A percentile compares a stretch with the other conserved stretches of the same genome.
phyloP scores from a whole-genome alignment of 2,329 filamentous ascomycete genomes.

The Parastagonospora avenae region DNA sequence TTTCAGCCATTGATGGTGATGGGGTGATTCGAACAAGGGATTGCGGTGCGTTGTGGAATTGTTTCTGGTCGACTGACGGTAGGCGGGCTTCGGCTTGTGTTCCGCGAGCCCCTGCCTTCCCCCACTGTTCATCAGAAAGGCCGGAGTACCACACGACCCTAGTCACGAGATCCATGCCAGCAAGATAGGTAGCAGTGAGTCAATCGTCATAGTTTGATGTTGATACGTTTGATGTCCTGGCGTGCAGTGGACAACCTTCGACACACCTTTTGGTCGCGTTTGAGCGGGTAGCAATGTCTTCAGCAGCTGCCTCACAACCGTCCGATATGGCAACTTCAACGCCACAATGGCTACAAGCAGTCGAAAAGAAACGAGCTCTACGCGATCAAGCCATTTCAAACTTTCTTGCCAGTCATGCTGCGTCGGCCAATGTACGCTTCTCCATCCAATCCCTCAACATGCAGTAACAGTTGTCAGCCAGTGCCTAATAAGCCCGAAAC shows the following conservation, averaged over 20 bases:
- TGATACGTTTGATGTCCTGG: not conserved
- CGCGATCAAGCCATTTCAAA: conserved; percentile 33
- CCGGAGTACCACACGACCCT: no score
- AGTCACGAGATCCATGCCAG: no score
- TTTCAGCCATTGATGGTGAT: conserved; percentile 16
- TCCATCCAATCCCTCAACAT: not conserved
- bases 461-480: conserved; percentile 18
- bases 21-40: conserved; percentile 31
- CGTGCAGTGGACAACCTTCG: no score
- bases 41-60: conserved; percentile 10
- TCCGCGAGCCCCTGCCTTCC: conserved; percentile 12
- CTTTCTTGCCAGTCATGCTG: conserved; percentile 16
- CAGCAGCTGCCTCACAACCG: no score
- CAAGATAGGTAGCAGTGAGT: no score
- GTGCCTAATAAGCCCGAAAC: conserved; percentile 16
- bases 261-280: no score
- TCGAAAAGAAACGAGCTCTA: conserved; percentile 26
- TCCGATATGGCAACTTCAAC: conserved; percentile 18
- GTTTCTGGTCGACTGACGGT: conserved; percentile 20
- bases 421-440: conserved; percentile 8
- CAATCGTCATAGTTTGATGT: no score
- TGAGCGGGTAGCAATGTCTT: no score
- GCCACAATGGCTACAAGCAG: conserved; percentile 36
- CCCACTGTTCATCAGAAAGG: conserved; percentile 29
- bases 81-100: conserved; percentile 11